Base-by-base conservation (phyloP, 805 yeast species). In the Helenozyma baotianmanensis region DNA sequence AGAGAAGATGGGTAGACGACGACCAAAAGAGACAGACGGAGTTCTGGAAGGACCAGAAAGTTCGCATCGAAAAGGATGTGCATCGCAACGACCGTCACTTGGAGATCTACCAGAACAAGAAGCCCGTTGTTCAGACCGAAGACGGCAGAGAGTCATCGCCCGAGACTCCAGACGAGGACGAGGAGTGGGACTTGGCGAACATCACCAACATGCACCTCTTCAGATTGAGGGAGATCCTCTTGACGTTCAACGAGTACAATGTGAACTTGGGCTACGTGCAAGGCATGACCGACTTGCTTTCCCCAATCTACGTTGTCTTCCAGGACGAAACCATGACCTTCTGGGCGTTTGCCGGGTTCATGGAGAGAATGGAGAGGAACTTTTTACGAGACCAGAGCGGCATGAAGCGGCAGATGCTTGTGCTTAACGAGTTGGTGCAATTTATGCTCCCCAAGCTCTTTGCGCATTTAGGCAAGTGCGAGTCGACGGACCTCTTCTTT, bases 301-400 rank as follows among this genome's bases (percentile, higher is more conserved):
- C 96, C 0, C 97, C 97, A 1, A 59, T 92, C 3, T 92, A 87
- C 54, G 76, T 71, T 33, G 60, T 52, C 50, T 64, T 47, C 44
- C 71, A 72, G 44, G 95, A 89, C 54, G 96, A 89, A 45, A 64
- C 80, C 0, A 50, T 87, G 15, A 69, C 96, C 5, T 92, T 92
- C 56, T 87, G 96, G 94, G 80, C 88, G 7, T 90, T 92, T 62
- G 70, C 76, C 3, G 76, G 78, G 24, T 85, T 86, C 45, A 90
- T 92, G 97, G 87, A 85, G 31, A 67, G 92, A 35, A 88, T 90
- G 97, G 97, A 90, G 56, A 71, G 97, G 32, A 92, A 92, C 57
- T 92, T 89, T 54, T 64, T 90, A 18, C 75, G 94, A 30, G 96
- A 87, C 56, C 95, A 92, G 55, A 75, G 86, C 25, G 98, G 98